Evolutionary conservation across 768 basidiomycete species (phyloP), one percentile per base, ranked within the genome.

Genomic region (Botryobasidium botryosum): DNA sequence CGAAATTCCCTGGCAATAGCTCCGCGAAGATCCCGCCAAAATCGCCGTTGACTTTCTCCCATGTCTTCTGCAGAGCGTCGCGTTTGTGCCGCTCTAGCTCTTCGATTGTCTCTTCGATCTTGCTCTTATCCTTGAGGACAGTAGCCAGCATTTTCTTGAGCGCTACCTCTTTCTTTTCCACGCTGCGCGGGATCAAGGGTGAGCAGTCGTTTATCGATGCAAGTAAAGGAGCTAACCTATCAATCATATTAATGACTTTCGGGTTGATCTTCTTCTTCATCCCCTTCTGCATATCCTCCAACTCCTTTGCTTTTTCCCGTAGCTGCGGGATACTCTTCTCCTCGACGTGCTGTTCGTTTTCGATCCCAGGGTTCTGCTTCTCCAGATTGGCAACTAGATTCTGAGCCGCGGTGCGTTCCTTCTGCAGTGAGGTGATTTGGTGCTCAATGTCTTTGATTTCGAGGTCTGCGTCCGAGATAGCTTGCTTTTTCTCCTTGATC

Each of bases 21-120:
- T 99, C 94, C 1, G 77, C 87, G 57, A 99, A 97, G 59, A 99
- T 97, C 7, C 72, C 75, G 6, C 94, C 94, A 57, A 99, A 99
- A 61, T 97, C 91, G 31, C 69, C 72, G 57, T 84, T 81, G 54
- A 99, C 94, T 57, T 92, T 92, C 55, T 81, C 75, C 92, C 94
- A 99, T 0, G 91, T 96, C 63, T 81, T 91, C 59, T 77, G 74
- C 42, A 97, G 66, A 0, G 94, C 86, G 52, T 92, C 90, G 24
- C 83, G 74, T 64, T 99, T 99, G 61, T 92, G 88, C 39, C 76
- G 71, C 59, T 97, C 92, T 7, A 97, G 74, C 56, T 94, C 84
- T 25, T 74, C 77, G 49, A 99, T 91, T 0, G 90, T 96, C 46
- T 77, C 74, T 54, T 94, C 87, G 40, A 99, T 97, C 66, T 92